Evolutionary conservation across 2,329 filamentous ascomycete species (phyloP).

Genomic region (Stachybotrys chartarum): DNA sequence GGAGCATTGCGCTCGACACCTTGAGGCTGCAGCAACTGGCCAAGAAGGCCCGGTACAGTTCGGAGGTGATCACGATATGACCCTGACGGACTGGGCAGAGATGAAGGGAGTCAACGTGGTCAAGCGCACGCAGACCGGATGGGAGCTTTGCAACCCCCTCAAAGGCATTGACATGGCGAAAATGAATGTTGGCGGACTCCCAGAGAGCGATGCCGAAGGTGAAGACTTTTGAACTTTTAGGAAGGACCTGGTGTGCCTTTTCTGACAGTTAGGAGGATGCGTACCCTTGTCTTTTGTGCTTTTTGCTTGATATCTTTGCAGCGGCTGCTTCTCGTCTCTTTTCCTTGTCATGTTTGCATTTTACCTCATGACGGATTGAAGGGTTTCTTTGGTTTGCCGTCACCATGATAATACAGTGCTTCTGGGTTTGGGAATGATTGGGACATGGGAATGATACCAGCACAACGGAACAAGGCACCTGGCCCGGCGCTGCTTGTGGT

Average conservation of each 20-base stretch:
- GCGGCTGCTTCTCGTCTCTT: neutral
- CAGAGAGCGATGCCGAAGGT: constrained; percentile 20
- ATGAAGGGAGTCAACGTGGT: constrained; percentile 30
- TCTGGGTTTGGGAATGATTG: too few species aligned
- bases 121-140: constrained; percentile 13
- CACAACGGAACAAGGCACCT: neutral
- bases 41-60: constrained; percentile 24
- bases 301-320: neutral
- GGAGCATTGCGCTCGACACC: constrained; percentile 80
- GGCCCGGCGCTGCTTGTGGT: neutral
- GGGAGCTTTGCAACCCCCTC: constrained; percentile 26
- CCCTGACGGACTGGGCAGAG: constrained; percentile 33
- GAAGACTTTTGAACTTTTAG: constrained; percentile 10
- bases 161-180: constrained; percentile 9
- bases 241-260: neutral
- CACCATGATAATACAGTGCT: too few species aligned
- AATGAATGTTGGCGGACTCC: constrained; percentile 1
- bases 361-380: neutral
- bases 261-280: neutral
- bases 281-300: neutral
- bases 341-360: neutral
- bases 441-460: neutral
- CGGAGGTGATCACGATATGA: constrained; percentile 28
- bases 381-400: too few species aligned
- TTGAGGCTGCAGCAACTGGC: constrained; percentile 43